These are phyloP conservation scores for Gossypium lobatum DNA, from an alignment of 441 rosid species.

Conservation along the genomic window DNA sequence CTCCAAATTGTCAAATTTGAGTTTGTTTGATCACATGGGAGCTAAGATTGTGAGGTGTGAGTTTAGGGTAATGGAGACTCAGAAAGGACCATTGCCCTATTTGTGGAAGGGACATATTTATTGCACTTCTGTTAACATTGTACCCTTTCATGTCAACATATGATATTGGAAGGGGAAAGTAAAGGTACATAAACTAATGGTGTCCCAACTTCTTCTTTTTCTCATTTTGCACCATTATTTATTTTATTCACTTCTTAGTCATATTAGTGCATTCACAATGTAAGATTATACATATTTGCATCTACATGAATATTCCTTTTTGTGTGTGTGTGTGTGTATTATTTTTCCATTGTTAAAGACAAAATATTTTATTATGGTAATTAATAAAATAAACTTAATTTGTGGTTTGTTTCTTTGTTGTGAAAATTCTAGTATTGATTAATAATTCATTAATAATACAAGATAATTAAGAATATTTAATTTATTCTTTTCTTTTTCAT, in stretches of 20 bases:
- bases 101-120: conserved; percentile 18
- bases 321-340: background rate
- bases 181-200: background rate
- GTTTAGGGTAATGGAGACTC: background rate
- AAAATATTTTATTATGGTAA: no score
- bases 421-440: no score
- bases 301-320: background rate
- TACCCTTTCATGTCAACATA: background rate
- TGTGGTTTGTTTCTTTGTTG: no score
- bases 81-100: background rate
- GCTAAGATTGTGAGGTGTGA: background rate
- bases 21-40: background rate
- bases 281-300: background rate
- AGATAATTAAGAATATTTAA: no score
- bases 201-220: background rate
- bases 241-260: background rate
- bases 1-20: background rate
- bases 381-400: no score
- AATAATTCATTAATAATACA: no score
- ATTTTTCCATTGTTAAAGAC: no score
- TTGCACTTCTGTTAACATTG: background rate
- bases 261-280: background rate
- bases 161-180: background rate
- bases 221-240: background rate
- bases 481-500: no score